Evolutionary conservation across 169 alveolate genomes (phyloP).

Genomic region (Cardiosporidium cionae): DNA sequence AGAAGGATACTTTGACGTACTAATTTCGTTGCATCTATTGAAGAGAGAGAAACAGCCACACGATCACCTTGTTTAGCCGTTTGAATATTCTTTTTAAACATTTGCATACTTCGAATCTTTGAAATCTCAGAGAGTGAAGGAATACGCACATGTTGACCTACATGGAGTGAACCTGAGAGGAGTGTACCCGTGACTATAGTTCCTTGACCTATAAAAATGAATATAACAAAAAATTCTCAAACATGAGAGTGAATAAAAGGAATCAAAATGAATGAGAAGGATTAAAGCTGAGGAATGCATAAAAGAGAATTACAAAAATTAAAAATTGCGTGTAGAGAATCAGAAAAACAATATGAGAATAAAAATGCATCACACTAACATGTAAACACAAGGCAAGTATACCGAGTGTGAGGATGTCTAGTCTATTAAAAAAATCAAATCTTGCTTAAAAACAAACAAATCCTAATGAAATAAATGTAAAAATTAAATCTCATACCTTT

Average conservation of each 20-base stretch:
- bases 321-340: background rate
- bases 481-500: background rate
- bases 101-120: slow-evolving; percentile 7
- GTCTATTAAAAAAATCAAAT: no score
- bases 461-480: background rate
- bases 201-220: slow-evolving; percentile 12
- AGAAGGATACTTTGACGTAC: no score
- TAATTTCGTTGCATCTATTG: slow-evolving; percentile 5
- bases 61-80: slow-evolving; percentile 18
- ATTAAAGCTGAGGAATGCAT: background rate
- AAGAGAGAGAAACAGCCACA: slow-evolving; percentile 1
- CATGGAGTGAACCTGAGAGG: slow-evolving; percentile 4
- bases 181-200: slow-evolving; percentile 26
- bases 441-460: background rate
- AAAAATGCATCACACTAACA: background rate
- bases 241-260: background rate
- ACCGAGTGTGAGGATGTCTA: background rate
- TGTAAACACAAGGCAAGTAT: background rate
- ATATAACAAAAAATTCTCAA: no score
- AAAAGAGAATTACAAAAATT: background rate
- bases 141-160: slow-evolving; percentile 6
- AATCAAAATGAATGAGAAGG: background rate
- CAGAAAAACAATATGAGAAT: background rate
- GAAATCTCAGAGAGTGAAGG: background rate
- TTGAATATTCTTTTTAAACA: background rate